These are phyloP conservation scores for Aspergillus sp. DNA, from an alignment of 2,329 filamentous ascomycete species.

Conservation along the genomic window DNA sequence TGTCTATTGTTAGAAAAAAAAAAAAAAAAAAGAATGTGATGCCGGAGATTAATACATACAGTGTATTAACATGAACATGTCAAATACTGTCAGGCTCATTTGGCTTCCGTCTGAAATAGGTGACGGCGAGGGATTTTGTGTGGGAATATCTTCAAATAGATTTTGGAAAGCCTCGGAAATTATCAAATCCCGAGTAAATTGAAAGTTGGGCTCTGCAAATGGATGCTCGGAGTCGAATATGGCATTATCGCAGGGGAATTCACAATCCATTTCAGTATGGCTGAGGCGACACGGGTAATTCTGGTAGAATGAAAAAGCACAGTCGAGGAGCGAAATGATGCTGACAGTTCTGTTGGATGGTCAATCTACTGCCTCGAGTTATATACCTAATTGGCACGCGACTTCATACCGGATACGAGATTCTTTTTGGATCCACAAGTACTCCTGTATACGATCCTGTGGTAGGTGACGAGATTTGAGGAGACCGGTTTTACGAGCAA, in stretches of 20 bases:
- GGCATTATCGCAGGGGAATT: conserved; percentile 39
- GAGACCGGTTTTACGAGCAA: conserved; percentile 36
- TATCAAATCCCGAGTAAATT: conserved; percentile 30
- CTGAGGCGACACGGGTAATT: conserved; percentile 41
- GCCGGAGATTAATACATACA: conserved; percentile 18
- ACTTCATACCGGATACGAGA: conserved; percentile 36
- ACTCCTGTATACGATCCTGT: conserved; percentile 34
- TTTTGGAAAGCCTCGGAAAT: conserved; percentile 35
- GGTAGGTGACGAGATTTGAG: conserved; percentile 32
- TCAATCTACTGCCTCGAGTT: too few relatives aligned
- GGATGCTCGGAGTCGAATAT: conserved; percentile 39
- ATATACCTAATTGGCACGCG: too few relatives aligned
- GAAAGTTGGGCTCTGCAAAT: conserved; percentile 37
- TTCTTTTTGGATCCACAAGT: conserved; percentile 41
- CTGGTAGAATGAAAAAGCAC: conserved; percentile 41
- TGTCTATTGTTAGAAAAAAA: conserved; percentile 10
- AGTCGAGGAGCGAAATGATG: conserved; percentile 39
- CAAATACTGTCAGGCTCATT: conserved; percentile 28
- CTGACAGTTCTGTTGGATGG: conserved; percentile 29
- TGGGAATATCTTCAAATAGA: conserved; percentile 28
- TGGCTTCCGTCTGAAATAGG: conserved; percentile 4
- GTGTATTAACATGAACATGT: conserved; percentile 42
- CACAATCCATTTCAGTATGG: conserved; percentile 37
- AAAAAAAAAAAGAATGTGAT: neutral
- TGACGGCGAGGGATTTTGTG: conserved; percentile 8